Evolutionary conservation across 352 stramenopile genomes (phyloP).

Genomic region (Pythium aphanidermatum): DNA sequence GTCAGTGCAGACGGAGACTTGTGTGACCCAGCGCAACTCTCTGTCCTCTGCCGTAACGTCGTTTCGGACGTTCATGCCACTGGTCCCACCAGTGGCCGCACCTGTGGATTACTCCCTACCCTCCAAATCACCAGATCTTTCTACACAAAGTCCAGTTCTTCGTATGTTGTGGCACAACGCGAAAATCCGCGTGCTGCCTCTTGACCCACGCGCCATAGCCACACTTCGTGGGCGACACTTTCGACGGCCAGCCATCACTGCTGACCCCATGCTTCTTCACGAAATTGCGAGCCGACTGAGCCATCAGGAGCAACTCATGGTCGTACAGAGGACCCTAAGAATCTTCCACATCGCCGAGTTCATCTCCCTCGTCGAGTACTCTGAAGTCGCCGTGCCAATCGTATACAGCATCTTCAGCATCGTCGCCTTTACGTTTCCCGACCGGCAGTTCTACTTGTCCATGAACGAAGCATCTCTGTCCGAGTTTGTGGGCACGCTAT

Average conservation of each 20-base stretch:
- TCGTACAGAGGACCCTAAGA: slow-evolving; percentile 9
- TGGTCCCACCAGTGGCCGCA: too few species aligned
- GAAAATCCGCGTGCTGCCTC: too few species aligned
- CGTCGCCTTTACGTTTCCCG: slow-evolving; percentile 14
- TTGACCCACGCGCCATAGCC: too few species aligned
- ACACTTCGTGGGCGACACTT: too few species aligned
- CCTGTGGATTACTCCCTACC: too few species aligned
- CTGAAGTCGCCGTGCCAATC: slow-evolving; percentile 7
- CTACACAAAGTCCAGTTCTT: too few species aligned
- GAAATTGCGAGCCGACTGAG: neutral
- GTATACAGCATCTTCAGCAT: slow-evolving; percentile 10
- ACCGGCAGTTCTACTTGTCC: slow-evolving; percentile 27
- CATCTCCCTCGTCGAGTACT: slow-evolving; percentile 10
- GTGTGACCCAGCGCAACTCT: neutral
- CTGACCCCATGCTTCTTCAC: neutral
- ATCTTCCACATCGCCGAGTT: slow-evolving; percentile 9
- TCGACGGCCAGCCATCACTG: neutral
- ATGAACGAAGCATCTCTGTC: slow-evolving; percentile 9
- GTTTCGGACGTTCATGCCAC: neutral
- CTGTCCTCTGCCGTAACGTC: too few species aligned
- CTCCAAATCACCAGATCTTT: too few species aligned
- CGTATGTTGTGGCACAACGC: too few species aligned
- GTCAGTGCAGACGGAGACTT: slow-evolving; percentile 1
- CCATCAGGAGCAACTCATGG: neutral
- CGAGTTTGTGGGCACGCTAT: slow-evolving; percentile 17